phyloP scores from a whole-genome alignment of 805 yeast genomes.

The Candida arabinofermentans region DNA sequence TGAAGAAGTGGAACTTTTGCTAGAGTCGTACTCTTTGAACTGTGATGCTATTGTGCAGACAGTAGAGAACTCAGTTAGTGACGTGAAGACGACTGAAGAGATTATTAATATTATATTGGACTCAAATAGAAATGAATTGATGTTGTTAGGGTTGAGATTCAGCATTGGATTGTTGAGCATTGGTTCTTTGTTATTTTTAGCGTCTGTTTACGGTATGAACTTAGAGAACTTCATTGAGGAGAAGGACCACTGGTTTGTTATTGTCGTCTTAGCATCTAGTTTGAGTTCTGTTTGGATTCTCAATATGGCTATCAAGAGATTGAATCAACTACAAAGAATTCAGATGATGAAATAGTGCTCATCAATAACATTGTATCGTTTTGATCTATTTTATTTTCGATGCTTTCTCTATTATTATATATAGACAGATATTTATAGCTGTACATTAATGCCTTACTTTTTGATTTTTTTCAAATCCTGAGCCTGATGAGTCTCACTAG shows the following conservation, averaged over 20 bases:
- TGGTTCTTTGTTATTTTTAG: conserved; percentile 75
- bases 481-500: conserved; percentile 2
- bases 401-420: no score
- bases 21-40: conserved; percentile 88
- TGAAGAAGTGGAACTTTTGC: conserved; percentile 81
- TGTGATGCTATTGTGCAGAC: conserved; percentile 94
- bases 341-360: conserved; percentile 30
- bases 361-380: neutral
- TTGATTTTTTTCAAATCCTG: conserved; percentile 8
- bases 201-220: conserved; percentile 95
- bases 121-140: conserved; percentile 88
- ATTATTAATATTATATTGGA: conserved; percentile 90
- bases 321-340: conserved; percentile 65
- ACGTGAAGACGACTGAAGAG: conserved; percentile 90
- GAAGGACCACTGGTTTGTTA: conserved; percentile 59
- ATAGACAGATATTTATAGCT: neutral
- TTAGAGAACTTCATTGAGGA: conserved; percentile 90
- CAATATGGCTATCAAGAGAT: conserved; percentile 47
- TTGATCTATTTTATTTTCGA: neutral
- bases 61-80: conserved; percentile 69
- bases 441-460: neutral
- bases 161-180: conserved; percentile 79
- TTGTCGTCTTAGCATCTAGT: conserved; percentile 45
- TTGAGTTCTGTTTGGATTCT: conserved; percentile 42
- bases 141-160: conserved; percentile 81